These are phyloP conservation scores for Chlamydomonas schloesseri DNA, from an alignment of 139 green algal genomes.

Conservation along the genomic window DNA sequence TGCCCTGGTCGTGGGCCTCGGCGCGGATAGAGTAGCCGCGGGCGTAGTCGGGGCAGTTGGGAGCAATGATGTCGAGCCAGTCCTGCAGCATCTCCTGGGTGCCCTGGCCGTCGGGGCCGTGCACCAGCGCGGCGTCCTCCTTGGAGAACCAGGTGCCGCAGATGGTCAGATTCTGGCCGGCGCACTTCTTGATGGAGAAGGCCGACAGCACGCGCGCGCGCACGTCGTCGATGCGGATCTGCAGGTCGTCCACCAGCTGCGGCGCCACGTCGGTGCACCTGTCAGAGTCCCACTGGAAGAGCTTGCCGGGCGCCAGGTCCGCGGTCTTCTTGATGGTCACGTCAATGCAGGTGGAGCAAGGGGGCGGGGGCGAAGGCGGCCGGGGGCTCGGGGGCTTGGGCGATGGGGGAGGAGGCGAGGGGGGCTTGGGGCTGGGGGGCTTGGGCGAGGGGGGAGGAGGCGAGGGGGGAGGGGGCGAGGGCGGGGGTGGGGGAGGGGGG, in stretches of 20 bases:
- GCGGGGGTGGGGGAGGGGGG: no score
- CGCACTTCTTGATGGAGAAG: neutral
- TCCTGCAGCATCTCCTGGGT: neutral
- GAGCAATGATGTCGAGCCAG: neutral
- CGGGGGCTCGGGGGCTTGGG: neutral
- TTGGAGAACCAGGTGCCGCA: neutral
- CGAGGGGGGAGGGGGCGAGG: neutral
- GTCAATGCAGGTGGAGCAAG: neutral
- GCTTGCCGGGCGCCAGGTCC: neutral
- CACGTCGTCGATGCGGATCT: neutral
- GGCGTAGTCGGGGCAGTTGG: neutral
- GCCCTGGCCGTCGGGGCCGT: no score
- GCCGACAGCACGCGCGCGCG: neutral
- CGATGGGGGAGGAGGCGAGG: neutral
- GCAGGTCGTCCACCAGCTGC: neutral
- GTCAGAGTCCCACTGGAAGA: neutral
- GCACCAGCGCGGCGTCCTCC: neutral
- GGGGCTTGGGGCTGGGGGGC: neutral
- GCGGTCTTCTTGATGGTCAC: neutral
- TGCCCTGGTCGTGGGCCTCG: neutral
- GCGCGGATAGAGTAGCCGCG: neutral
- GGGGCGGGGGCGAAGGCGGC: neutral
- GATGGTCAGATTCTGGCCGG: neutral
- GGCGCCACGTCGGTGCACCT: neutral
- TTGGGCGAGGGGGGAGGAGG: neutral